phyloP scores from a whole-genome alignment of 495 filamentous ascomycete genomes.

The Apodospora peruviana region DNA sequence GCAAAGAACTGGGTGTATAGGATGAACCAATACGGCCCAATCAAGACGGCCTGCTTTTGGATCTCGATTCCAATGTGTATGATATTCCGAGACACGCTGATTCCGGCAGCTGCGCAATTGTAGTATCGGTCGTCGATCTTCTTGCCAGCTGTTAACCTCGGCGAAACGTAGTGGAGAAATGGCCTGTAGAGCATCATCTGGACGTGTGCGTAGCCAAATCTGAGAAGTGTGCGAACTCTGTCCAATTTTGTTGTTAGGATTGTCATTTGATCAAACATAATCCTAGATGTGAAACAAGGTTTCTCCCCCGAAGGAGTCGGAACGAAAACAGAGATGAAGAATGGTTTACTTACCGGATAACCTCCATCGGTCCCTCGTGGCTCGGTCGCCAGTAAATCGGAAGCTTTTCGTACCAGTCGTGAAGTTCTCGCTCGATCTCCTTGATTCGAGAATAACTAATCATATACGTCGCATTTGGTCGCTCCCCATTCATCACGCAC shows the following conservation, averaged over 20 bases:
- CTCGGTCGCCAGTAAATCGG: conserved; percentile 70
- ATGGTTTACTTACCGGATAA: conserved; percentile 65
- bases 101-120: conserved; percentile 85
- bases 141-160: conserved; percentile 55
- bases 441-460: conserved; percentile 85
- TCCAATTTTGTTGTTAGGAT: conserved; percentile 1
- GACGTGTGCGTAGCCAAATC: conserved; percentile 83
- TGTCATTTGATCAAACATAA: background rate
- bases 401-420: conserved; percentile 75
- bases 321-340: no score
- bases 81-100: conserved; percentile 89
- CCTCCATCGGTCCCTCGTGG: conserved; percentile 63
- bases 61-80: conserved; percentile 89
- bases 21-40: conserved; percentile 93
- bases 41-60: conserved; percentile 73
- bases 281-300: no score
- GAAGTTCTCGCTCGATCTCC: conserved; percentile 84
- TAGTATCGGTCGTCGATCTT: conserved; percentile 81
- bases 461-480: conserved; percentile 54
- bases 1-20: conserved; percentile 96
- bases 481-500: conserved; percentile 37
- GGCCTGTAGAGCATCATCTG: conserved; percentile 95
- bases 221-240: conserved; percentile 79
- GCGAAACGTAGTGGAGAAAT: conserved; percentile 90
- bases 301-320: background rate